A percentile compares a stretch with the other conserved stretches of the same genome.
Evolutionary conservation across 2,329 filamentous ascomycete species (phyloP).

Genomic region (Pyrenophora teres): DNA sequence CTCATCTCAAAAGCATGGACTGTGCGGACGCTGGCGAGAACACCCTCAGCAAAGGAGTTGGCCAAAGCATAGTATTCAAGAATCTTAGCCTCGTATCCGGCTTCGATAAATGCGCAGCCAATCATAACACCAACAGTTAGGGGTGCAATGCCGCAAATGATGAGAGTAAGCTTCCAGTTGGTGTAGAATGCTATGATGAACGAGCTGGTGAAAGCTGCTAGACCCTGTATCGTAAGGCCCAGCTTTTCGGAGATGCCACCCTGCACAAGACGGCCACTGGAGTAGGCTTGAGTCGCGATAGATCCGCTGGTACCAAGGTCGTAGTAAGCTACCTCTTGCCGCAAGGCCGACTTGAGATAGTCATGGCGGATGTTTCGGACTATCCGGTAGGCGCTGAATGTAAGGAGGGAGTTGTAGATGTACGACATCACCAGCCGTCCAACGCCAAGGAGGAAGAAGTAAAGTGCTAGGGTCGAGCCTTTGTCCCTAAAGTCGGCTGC

Average conservation of each 20-base stretch:
- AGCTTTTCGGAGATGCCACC: slow-evolving; percentile 36
- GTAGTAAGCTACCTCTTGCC: slow-evolving; percentile 38
- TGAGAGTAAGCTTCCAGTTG: slow-evolving; percentile 90
- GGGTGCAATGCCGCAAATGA: slow-evolving; percentile 46
- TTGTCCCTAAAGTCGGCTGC: slow-evolving; percentile 1
- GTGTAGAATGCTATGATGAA: slow-evolving; percentile 90
- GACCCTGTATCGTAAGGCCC: slow-evolving; percentile 49
- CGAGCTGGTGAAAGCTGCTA: slow-evolving; percentile 69
- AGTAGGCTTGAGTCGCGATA: slow-evolving; percentile 18
- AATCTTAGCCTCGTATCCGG: slow-evolving; percentile 9
- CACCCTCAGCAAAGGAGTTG: slow-evolving; percentile 13
- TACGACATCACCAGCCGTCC: slow-evolving; percentile 14
- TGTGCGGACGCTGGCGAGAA: slow-evolving; percentile 16
- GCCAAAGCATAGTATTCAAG: slow-evolving; percentile 1
- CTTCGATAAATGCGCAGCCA: slow-evolving; percentile 21
- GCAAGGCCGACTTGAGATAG: slow-evolving; percentile 15
- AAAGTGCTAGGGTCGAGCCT: slow-evolving; percentile 10
- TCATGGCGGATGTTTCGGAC: slow-evolving; percentile 15
- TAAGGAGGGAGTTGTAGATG: slow-evolving; percentile 18
- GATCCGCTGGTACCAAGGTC: slow-evolving; percentile 22
- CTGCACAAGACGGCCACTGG: neutral
- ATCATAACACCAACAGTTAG: slow-evolving; percentile 38
- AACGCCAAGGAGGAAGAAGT: slow-evolving; percentile 17
- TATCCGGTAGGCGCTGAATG: slow-evolving; percentile 15
- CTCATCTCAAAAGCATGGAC: slow-evolving; percentile 66